Base-by-base conservation (phyloP, 768 basidiomycete species). In the Pleurotus giganteus region DNA sequence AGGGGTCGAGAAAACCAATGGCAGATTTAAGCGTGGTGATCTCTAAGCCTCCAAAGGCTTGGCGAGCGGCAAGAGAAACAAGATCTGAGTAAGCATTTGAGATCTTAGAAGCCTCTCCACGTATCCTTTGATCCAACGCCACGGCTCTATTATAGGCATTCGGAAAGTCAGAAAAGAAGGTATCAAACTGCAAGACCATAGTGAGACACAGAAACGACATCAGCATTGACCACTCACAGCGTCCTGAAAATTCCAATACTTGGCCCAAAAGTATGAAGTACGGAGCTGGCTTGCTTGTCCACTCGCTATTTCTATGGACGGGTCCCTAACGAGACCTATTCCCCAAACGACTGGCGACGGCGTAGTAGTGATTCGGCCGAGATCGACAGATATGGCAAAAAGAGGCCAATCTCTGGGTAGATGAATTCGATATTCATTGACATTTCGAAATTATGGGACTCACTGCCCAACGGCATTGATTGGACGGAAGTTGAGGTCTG, bases 381-480 rank as follows among this genome's bases (percentile, higher is more conserved):
- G 69, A 58, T 82, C 72, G 15, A 76, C 66, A 0, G 79, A 70
- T 53, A 79, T 73, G 1, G 75, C 77, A 56, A 84, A 72, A 13
- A 81, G 77, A 26, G 80, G 79, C 71, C 74, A 77, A 34, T 64
- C 58, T 0, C 65, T 66, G n/a, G n/a, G n/a, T n/a, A n/a, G n/a
- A n/a, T n/a, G n/a, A n/a, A n/a, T n/a, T n/a, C n/a, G n/a, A n/a
- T n/a, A n/a, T n/a, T n/a, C n/a, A n/a, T n/a, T n/a, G n/a, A n/a
- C n/a, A n/a, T n/a, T n/a, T n/a, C n/a, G n/a, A n/a, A n/a, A n/a
- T n/a, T n/a, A n/a, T n/a, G n/a, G n/a, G n/a, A n/a, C n/a, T n/a
- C n/a, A n/a, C n/a, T n/a, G n/a, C n/a, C n/a, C n/a, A n/a, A 46
- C 56, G 55, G 37, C 55, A n/a, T 45, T 45, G 43, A 81, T 73